Evolutionary conservation across 805 yeast species (phyloP).

Genomic region (Novakomyces olei): DNA sequence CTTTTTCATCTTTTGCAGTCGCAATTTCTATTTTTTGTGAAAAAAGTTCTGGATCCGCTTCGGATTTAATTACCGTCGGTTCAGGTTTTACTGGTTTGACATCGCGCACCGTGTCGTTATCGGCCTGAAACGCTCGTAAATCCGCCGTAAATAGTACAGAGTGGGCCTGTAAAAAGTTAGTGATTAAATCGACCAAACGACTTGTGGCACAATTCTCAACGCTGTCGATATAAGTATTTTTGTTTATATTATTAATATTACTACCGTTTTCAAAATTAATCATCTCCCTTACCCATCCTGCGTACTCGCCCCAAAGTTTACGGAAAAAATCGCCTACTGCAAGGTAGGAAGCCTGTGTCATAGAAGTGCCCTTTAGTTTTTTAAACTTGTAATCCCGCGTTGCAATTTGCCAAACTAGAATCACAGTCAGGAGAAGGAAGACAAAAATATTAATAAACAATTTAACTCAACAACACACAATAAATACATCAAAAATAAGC

Average conservation of each 20-base stretch:
- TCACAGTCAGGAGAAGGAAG: no score
- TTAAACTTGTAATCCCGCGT: slow-evolving; percentile 51
- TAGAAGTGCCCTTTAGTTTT: slow-evolving; percentile 19
- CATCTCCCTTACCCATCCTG: slow-evolving; percentile 77
- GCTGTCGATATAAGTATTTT: no score
- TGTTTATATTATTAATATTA: slow-evolving; percentile 1
- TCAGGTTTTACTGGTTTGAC: not conserved
- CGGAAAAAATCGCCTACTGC: slow-evolving; percentile 38
- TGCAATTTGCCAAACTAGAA: slow-evolving; percentile 76
- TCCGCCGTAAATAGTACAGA: not conserved
- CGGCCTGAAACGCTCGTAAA: not conserved
- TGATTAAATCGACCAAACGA: no score
- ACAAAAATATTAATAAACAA: no score
- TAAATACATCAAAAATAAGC: no score
- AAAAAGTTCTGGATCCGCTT: no score
- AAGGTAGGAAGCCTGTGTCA: slow-evolving; percentile 31
- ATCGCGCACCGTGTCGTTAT: not conserved
- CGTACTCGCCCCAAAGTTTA: slow-evolving; percentile 64
- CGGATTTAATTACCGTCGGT: no score
- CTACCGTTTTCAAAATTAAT: slow-evolving; percentile 1
- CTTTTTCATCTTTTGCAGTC: not conserved
- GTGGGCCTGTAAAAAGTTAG: no score
- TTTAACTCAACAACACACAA: no score
- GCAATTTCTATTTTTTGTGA: no score
- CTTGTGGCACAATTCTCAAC: no score